phyloP scores from a whole-genome alignment of 441 rosid genomes.

The Populus hybrid region DNA sequence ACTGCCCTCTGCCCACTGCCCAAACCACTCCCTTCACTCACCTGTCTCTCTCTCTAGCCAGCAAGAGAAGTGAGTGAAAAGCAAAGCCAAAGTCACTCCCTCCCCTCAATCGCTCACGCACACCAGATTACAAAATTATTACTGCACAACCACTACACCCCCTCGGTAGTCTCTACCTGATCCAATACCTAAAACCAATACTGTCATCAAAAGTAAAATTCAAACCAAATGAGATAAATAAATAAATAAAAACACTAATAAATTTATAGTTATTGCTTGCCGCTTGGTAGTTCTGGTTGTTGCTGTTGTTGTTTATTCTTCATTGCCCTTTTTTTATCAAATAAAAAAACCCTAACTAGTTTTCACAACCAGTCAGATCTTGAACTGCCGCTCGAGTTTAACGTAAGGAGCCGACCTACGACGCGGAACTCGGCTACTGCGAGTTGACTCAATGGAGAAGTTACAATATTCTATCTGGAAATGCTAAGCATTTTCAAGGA shows the following conservation, averaged over 20 bases:
- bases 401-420: conserved; percentile 20
- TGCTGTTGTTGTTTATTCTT: conserved; percentile 19
- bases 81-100: conserved; percentile 36
- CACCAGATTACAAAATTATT: conserved; percentile 22
- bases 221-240: conserved; percentile 11
- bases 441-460: conserved; percentile 28
- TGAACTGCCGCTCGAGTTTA: not conserved
- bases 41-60: conserved; percentile 19
- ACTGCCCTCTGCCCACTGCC: not conserved
- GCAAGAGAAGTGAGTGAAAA: conserved; percentile 51
- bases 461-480: conserved; percentile 22
- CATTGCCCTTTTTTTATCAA: conserved; percentile 12
- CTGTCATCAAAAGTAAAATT: not conserved
- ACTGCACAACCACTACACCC: conserved; percentile 20
- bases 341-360: conserved; percentile 13
- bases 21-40: conserved; percentile 14
- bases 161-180: conserved; percentile 27
- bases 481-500: conserved; percentile 20
- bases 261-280: not conserved
- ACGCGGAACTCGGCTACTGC: conserved; percentile 9
- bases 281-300: not conserved
- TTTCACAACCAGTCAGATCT: conserved; percentile 33
- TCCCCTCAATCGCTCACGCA: conserved; percentile 18
- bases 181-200: conserved; percentile 27
- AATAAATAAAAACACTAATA: conserved; percentile 15